phyloP scores from a whole-genome alignment of 495 filamentous ascomycete genomes.

The Poronia punctata region DNA sequence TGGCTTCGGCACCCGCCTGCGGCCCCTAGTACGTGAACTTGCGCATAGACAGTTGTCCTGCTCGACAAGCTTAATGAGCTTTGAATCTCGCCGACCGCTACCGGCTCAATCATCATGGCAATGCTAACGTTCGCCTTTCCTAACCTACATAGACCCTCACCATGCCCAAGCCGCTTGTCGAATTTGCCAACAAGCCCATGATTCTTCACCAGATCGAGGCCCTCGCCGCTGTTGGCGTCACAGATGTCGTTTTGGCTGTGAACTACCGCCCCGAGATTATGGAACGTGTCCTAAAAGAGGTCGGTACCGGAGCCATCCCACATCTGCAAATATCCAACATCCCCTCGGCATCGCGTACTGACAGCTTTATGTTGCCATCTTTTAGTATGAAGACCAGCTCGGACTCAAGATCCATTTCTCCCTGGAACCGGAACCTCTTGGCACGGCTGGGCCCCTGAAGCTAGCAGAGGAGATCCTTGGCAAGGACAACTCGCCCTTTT shows the following conservation, averaged over 20 bases:
- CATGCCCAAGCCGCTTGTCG: slow-evolving; percentile 93
- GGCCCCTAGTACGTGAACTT: slow-evolving; percentile 77
- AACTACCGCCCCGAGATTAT: slow-evolving; percentile 99
- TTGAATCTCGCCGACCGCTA: background rate
- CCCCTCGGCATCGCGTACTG: slow-evolving; percentile 3
- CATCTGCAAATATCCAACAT: slow-evolving; percentile 7
- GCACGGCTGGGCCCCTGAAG: slow-evolving; percentile 93
- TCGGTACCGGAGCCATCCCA: slow-evolving; percentile 22
- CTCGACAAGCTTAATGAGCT: no score
- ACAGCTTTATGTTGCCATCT: slow-evolving; percentile 7
- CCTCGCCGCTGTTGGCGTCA: slow-evolving; percentile 89
- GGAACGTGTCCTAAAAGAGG: slow-evolving; percentile 55
- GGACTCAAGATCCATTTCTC: slow-evolving; percentile 94
- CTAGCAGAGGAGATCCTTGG: slow-evolving; percentile 88
- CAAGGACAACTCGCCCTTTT: slow-evolving; percentile 92
- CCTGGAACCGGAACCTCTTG: slow-evolving; percentile 89
- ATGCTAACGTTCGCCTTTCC: slow-evolving; percentile 19
- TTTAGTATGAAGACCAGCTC: slow-evolving; percentile 86
- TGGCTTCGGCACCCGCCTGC: slow-evolving; percentile 96
- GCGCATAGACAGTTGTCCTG: no score
- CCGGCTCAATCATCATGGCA: no score
- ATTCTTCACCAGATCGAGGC: slow-evolving; percentile 97
- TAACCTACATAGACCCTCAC: slow-evolving; percentile 71
- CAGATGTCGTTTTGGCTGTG: slow-evolving; percentile 95
- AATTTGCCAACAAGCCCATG: slow-evolving; percentile 98